A percentile compares a stretch with the other conserved stretches of the same genome.
Conservation (phyloP, 2,329 filamentous ascomycete species). For the Alternaria arborescens region DNA sequence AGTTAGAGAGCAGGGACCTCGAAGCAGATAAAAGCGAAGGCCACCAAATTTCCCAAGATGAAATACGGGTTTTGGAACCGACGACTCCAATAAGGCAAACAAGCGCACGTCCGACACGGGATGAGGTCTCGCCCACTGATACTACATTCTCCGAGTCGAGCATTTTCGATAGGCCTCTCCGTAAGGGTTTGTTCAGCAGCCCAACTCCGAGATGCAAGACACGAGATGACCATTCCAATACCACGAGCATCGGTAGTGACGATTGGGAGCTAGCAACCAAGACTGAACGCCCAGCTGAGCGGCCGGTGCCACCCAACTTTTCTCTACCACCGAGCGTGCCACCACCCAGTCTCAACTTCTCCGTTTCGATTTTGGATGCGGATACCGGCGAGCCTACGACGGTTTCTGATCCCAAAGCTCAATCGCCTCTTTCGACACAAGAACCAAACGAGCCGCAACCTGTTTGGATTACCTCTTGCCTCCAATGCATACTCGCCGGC, state of each 20-base stretch:
- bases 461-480: conserved; percentile 40
- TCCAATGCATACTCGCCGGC: conserved; percentile 36
- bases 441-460: conserved; percentile 16
- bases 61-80: background rate
- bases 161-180: conserved; percentile 31
- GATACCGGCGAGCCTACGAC: background rate
- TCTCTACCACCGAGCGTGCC: background rate
- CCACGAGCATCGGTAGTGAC: conserved; percentile 16
- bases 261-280: background rate
- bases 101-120: background rate
- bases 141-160: conserved; percentile 32
- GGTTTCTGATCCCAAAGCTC: background rate
- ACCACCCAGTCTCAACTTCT: background rate
- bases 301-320: background rate
- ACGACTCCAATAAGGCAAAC: background rate
- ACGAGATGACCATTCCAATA: conserved; percentile 15
- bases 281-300: background rate
- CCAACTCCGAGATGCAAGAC: background rate
- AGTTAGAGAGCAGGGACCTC: background rate
- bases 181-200: background rate
- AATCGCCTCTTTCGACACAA: background rate
- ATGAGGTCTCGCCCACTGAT: conserved; percentile 35
- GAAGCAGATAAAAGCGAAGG: background rate
- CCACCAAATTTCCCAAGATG: background rate
- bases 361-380: background rate